Evolutionary conservation across 306 rosid genomes (phyloP).

Genomic region (Nissolia schottii): DNA sequence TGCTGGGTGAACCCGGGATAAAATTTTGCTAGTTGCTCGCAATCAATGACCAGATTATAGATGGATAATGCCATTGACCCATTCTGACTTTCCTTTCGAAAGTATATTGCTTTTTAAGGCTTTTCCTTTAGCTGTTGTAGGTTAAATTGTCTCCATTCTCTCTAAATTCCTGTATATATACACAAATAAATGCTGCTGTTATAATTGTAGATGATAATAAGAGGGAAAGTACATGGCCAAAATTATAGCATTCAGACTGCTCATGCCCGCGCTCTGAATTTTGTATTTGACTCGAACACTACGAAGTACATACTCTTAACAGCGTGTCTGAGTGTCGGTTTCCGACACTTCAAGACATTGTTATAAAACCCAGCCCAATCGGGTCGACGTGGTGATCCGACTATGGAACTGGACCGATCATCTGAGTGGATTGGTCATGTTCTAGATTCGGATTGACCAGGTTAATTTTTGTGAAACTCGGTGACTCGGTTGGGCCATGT

Average conservation of each 20-base stretch:
- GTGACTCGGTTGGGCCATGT: too few species aligned
- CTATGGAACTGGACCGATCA: too few species aligned
- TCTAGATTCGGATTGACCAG: too few species aligned
- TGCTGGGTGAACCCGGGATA: conserved; percentile 32
- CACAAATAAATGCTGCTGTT: conserved; percentile 16
- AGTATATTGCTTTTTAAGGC: not conserved
- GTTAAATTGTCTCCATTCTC: conserved; percentile 14
- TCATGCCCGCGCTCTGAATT: not conserved
- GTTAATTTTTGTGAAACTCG: too few species aligned
- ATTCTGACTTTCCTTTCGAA: conserved; percentile 12
- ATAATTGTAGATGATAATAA: conserved; percentile 14
- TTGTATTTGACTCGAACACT: not conserved
- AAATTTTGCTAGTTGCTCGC: conserved; percentile 32
- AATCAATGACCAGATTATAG: conserved; percentile 28
- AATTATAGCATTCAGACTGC: not conserved
- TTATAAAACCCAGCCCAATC: too few species aligned
- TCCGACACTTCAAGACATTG: too few species aligned
- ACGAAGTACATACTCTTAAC: too few species aligned
- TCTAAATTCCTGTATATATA: conserved; percentile 23
- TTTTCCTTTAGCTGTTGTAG: conserved; percentile 23
- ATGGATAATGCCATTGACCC: conserved; percentile 33
- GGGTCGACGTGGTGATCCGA: too few species aligned
- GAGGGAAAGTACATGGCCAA: conserved; percentile 6
- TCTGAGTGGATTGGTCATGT: too few species aligned
- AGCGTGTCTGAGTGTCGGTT: too few species aligned